A percentile compares a stretch with the other conserved stretches of the same genome.
phyloP scores from a whole-genome alignment of 495 filamentous ascomycete genomes.

The Elasticomyces elasticus region DNA sequence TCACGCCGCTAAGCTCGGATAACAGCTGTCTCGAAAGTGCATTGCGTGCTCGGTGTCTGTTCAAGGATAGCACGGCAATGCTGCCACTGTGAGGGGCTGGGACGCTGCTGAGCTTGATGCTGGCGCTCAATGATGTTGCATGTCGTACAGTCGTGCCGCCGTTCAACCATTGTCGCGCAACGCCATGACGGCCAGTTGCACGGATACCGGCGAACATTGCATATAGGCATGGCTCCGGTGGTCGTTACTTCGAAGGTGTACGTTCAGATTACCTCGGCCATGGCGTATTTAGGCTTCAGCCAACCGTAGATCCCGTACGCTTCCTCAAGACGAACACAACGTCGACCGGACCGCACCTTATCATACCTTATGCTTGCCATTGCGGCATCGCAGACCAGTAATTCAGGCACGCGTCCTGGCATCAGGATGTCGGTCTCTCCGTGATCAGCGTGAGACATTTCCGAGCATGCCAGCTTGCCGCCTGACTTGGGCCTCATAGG shows the following conservation, averaged over 20 bases:
- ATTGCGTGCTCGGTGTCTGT: slow-evolving; percentile 75
- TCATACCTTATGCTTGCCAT: neutral
- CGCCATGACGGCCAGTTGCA: slow-evolving; percentile 1
- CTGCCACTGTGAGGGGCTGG: slow-evolving; percentile 72
- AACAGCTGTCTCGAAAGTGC: slow-evolving; percentile 76
- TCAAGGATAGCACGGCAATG: slow-evolving; percentile 79
- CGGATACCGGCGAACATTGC: neutral
- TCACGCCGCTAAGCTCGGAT: slow-evolving; percentile 54
- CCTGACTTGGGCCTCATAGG: no score
- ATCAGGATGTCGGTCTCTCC: neutral
- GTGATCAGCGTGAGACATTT: neutral
- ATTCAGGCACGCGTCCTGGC: neutral
- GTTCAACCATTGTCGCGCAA: neutral
- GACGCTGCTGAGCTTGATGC: slow-evolving; percentile 57
- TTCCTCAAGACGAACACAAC: neutral
- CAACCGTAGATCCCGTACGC: no score
- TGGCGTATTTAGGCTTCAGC: neutral
- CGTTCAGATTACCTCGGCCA: neutral
- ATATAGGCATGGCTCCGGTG: neutral
- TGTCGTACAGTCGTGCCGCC: neutral
- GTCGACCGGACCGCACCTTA: neutral
- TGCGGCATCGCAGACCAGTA: neutral
- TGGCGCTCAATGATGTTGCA: slow-evolving; percentile 7
- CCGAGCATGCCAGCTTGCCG: neutral
- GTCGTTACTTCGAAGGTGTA: neutral